Percentiles rank a stretch among this genome's conserved stretches.
These are phyloP conservation scores for Tetracladium maxilliforme DNA, from an alignment of 2,329 filamentous ascomycete genomes.

Conservation along the genomic window DNA sequence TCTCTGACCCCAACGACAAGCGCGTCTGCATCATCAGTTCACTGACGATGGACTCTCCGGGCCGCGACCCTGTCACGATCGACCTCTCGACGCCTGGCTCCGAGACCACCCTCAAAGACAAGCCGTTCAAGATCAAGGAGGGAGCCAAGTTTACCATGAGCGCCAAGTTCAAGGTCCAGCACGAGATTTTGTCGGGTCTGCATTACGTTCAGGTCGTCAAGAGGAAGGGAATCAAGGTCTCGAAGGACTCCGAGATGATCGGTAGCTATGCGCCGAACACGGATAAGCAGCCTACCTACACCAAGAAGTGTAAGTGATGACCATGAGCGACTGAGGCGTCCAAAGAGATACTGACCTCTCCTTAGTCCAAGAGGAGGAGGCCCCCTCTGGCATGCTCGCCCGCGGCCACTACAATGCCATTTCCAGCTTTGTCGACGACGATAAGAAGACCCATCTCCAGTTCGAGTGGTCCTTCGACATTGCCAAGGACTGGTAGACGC, in stretches of 20 bases:
- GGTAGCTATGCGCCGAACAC: constrained; percentile 91
- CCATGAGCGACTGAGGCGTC: not conserved
- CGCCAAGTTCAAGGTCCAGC: constrained; percentile 87
- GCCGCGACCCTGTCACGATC: constrained; percentile 74
- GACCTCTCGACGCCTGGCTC: constrained; percentile 65
- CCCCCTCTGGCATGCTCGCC: constrained; percentile 77
- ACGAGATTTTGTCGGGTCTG: constrained; percentile 86
- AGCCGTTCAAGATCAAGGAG: constrained; percentile 97
- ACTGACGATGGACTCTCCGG: constrained; percentile 74
- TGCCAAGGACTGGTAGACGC: constrained; percentile 86
- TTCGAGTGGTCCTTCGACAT: constrained; percentile 98
- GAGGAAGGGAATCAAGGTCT: constrained; percentile 71
- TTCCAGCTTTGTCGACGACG: constrained; percentile 90
- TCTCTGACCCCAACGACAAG: constrained; percentile 66
- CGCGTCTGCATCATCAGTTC: constrained; percentile 89
- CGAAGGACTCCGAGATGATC: constrained; percentile 98
- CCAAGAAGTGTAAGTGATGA: constrained; percentile 69
- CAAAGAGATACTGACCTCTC: constrained; percentile 2
- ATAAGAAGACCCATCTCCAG: constrained; percentile 75
- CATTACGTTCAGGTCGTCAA: constrained; percentile 95
- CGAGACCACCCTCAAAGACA: constrained; percentile 66
- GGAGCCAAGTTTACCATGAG: constrained; percentile 89
- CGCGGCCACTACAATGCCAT: constrained; percentile 82
- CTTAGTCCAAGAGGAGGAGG: constrained; percentile 81
- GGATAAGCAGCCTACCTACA: constrained; percentile 69